These are phyloP conservation scores for Nemania abortiva DNA, from an alignment of 2,329 filamentous ascomycete genomes.

Conservation along the genomic window DNA sequence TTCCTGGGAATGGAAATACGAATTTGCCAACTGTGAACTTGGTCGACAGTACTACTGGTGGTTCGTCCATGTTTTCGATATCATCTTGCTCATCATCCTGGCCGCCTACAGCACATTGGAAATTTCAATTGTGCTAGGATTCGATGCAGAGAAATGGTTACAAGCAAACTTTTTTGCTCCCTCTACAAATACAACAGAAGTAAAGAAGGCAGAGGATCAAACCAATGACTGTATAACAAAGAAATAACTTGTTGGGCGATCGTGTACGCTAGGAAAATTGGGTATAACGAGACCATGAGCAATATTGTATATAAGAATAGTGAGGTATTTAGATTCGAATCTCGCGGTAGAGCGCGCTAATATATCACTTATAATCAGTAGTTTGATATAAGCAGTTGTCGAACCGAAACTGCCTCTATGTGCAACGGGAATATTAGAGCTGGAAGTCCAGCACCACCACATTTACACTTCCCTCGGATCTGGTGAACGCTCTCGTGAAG, in stretches of 20 bases:
- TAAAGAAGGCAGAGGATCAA: constrained; percentile 18
- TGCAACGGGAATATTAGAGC: constrained; percentile 36
- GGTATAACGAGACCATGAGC: constrained; percentile 34
- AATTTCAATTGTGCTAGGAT: constrained; percentile 37
- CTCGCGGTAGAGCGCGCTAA: constrained; percentile 14
- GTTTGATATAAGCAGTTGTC: background rate
- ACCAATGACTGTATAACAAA: constrained; percentile 40
- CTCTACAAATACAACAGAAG: background rate
- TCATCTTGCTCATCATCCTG: constrained; percentile 58
- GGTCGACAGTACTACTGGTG: constrained; percentile 96
- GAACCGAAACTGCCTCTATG: background rate
- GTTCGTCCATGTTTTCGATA: constrained; percentile 81
- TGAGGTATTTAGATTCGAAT: constrained; percentile 22
- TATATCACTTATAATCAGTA: constrained; percentile 22
- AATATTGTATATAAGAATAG: constrained; percentile 35
- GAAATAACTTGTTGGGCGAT: constrained; percentile 26
- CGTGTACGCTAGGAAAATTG: constrained; percentile 13
- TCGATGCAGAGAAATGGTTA: constrained; percentile 42
- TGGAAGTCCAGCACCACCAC: constrained; percentile 56
- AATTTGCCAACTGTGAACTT: constrained; percentile 81
- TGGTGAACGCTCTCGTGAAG: constrained; percentile 46
- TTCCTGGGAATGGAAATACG: constrained; percentile 81
- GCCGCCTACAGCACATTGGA: constrained; percentile 47
- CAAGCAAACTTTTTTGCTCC: constrained; percentile 18
- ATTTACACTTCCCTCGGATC: constrained; percentile 39